Evolutionary conservation across 805 yeast genomes (phyloP).

Genomic region (Starmerella stigmatis): DNA sequence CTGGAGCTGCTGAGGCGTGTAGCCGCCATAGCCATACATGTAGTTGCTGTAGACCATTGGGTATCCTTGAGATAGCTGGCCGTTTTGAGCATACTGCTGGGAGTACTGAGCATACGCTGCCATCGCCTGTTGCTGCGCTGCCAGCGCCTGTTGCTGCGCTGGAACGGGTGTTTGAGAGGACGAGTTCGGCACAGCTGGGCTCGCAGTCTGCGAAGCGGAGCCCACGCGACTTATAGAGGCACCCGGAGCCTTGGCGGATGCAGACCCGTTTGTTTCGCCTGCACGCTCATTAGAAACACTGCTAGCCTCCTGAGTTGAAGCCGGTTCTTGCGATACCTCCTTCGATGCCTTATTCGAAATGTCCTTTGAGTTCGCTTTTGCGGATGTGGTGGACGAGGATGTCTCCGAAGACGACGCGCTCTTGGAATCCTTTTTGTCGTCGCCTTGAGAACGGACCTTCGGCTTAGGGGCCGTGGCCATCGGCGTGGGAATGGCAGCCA

Average conservation of each 20-base stretch:
- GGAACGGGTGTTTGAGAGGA: background rate
- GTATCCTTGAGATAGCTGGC: background rate
- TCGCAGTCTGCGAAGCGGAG: background rate
- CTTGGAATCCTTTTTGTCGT: background rate
- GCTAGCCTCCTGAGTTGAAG: too few relatives aligned
- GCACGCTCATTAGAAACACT: too few relatives aligned
- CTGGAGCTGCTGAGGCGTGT: conserved; percentile 5
- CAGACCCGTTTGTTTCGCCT: too few relatives aligned
- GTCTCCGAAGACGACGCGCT: background rate
- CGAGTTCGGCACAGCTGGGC: too few relatives aligned
- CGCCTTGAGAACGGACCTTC: background rate
- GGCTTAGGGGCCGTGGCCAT: conserved; percentile 1
- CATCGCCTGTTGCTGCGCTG: background rate
- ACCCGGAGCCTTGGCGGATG: too few relatives aligned
- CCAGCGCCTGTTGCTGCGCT: conserved; percentile 1
- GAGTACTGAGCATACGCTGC: conserved; percentile 4
- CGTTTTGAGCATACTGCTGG: background rate
- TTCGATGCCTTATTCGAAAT: too few relatives aligned
- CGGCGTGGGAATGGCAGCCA: conserved; percentile 3
- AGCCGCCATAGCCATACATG: conserved; percentile 3
- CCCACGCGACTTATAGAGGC: too few relatives aligned
- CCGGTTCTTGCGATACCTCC: too few relatives aligned
- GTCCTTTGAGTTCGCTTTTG: too few relatives aligned
- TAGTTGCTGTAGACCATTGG: conserved; percentile 1
- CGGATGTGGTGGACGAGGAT: background rate